These are phyloP conservation scores for Debaryomyces udenii DNA, from an alignment of 1,139 yeast genomes.

Conservation along the genomic window DNA sequence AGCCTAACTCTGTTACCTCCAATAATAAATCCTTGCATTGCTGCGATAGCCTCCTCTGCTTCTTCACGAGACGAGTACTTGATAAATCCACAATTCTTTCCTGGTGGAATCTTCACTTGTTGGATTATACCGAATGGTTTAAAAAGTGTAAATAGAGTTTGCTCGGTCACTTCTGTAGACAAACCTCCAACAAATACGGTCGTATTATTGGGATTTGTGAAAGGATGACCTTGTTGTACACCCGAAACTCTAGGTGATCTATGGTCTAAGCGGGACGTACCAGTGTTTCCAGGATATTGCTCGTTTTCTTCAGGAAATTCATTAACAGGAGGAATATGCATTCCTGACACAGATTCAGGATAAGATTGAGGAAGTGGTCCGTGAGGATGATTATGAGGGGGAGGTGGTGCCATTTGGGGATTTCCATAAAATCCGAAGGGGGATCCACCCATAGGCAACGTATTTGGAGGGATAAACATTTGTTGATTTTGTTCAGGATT, in stretches of 20 bases:
- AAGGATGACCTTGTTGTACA: constrained; percentile 36
- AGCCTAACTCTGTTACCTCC: constrained; percentile 84
- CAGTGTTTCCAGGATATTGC: neutral
- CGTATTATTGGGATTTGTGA: constrained; percentile 79
- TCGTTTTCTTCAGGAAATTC: constrained; percentile 5
- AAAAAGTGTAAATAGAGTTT: constrained; percentile 71
- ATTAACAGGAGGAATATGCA: constrained; percentile 8
- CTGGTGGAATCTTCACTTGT: constrained; percentile 86
- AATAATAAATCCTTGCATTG: constrained; percentile 91
- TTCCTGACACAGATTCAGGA: constrained; percentile 6
- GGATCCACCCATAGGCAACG: constrained; percentile 13
- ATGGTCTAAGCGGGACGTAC: neutral
- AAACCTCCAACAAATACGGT: constrained; percentile 96
- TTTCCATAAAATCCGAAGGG: constrained; percentile 17
- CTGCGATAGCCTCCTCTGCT: constrained; percentile 87
- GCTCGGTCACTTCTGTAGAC: constrained; percentile 74
- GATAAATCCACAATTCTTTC: constrained; percentile 93
- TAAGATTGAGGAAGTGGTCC: constrained; percentile 2
- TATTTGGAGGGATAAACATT: constrained; percentile 7
- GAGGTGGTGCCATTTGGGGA: constrained; percentile 14
- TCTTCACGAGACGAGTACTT: constrained; percentile 77
- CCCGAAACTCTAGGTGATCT: constrained; percentile 1
- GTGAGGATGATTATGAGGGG: constrained; percentile 6
- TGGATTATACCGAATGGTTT: constrained; percentile 84
- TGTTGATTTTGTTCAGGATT: constrained; percentile 11